A percentile compares a stretch with the other conserved stretches of the same genome.
Conservation (phyloP, 805 yeast genomes). For the Spathaspora arborariae region DNA sequence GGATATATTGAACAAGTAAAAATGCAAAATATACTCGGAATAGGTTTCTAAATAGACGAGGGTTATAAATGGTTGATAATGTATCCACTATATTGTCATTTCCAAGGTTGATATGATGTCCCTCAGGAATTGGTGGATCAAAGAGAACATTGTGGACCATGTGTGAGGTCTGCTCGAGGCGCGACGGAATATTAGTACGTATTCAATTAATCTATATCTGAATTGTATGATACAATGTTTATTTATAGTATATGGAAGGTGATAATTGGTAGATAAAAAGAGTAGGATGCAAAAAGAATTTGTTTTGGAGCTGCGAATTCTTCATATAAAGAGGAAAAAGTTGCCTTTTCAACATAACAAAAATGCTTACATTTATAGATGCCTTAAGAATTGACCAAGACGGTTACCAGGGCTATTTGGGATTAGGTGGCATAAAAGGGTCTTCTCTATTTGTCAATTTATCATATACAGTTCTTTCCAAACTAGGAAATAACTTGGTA, state of each 20-base stretch:
- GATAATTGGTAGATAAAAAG: background rate
- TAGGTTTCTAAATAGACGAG: constrained; percentile 8
- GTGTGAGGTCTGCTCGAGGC: background rate
- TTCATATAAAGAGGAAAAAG: background rate
- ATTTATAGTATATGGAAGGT: background rate
- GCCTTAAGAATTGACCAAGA: background rate
- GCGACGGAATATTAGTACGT: background rate
- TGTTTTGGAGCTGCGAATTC: background rate
- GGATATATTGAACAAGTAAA: constrained; percentile 26
- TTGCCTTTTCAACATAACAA: too few species aligned
- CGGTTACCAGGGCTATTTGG: constrained; percentile 5
- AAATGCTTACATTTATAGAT: background rate
- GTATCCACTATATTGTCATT: constrained; percentile 9
- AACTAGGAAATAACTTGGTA: constrained; percentile 42
- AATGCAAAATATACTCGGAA: constrained; percentile 17
- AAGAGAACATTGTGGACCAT: constrained; percentile 15
- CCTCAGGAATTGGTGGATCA: constrained; percentile 13
- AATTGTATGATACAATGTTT: too few species aligned
- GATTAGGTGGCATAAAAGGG: constrained; percentile 19
- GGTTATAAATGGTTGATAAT: constrained; percentile 14
- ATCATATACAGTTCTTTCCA: constrained; percentile 44
- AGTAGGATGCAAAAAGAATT: constrained; percentile 1
- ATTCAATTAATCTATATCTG: too few species aligned
- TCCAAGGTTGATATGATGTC: constrained; percentile 11
- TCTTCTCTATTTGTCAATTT: constrained; percentile 10